Base-by-base conservation (phyloP, 208 protist species). In the Wallacemonas rigidus region DNA sequence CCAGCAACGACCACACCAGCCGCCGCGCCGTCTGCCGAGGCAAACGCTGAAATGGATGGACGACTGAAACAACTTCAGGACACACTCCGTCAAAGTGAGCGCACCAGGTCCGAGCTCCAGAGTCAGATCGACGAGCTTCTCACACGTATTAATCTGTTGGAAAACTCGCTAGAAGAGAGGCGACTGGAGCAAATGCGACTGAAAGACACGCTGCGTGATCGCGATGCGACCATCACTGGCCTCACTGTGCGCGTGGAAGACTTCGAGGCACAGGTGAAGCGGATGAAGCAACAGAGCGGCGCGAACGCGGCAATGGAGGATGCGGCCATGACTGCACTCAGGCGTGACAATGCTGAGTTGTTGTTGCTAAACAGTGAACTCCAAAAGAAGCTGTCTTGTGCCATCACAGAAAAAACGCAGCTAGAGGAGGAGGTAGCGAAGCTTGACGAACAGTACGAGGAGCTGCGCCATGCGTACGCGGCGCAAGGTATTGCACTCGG, bases 381-480 rank as follows among this genome's bases (percentile, higher is more conserved):
- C 2, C 74, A 85, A 60, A 72, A 72, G 9, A 79, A 75, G 38
- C 36, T 43, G 1, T 61, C 73, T 5, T 80, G 76, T 70, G 55
- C 79, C 2, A 54, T 69, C 2, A 62, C 47, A 2, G 79, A 80
- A 61, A 84, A 80, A 51, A 43, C 71, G 12, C 62, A 61, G 14
- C 71, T 81, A 3, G 44, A 15, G 12, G 9, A 69, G 4, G 50
- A 56, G 40, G 60, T 57, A 8, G 69, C 69, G 51, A 55, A 62
- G 0, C 51, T 65, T 1, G 71, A 82, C 45, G 74, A 87, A 15
- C 71, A 79, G 35, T 51, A 79, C 44, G 67, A 89, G 51, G 71
- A 79, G 51, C 51, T 89, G 5, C 63, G 43, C 35, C 69, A 77
- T 40, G 69, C 56, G 17, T 54, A 79, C 71, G 41, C 44, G 70